Percentiles rank a stretch among this genome's conserved stretches.
Evolutionary conservation across 768 basidiomycete genomes (phyloP).

Genomic region (Boletus huronensis): DNA sequence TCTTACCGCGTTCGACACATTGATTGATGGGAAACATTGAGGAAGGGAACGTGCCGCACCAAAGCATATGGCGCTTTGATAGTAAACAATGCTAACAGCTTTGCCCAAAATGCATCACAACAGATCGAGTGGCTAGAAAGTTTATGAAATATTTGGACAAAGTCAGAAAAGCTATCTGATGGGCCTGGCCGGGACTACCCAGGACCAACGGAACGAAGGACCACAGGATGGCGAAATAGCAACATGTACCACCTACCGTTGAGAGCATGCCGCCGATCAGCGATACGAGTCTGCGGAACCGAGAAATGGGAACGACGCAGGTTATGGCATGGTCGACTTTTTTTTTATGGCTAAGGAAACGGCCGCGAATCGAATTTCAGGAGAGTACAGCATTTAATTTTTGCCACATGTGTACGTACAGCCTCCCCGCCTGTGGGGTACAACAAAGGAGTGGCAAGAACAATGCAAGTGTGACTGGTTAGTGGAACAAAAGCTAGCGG

Average conservation of each 20-base stretch:
- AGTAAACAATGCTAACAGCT: neutral
- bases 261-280: too few relatives aligned
- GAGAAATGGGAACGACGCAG: neutral
- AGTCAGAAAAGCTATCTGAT: neutral
- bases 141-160: neutral
- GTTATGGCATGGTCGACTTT: conserved; percentile 3
- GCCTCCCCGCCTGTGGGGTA: neutral
- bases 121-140: neutral
- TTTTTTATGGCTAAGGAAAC: neutral
- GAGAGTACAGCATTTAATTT: neutral
- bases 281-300: neutral
- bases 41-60: neutral
- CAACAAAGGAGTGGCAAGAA: conserved; percentile 16
- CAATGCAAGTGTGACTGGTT: conserved; percentile 19
- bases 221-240: too few relatives aligned
- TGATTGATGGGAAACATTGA: neutral
- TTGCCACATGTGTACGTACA: conserved; percentile 11
- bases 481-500: conserved; percentile 11
- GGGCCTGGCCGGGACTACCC: too few relatives aligned
- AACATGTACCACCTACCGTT: too few relatives aligned
- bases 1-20: neutral
- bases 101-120: neutral
- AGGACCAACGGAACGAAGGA: too few relatives aligned
- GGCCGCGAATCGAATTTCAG: neutral
- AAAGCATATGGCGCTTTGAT: neutral